Percentiles rank a stretch among this genome's conserved stretches.
These are phyloP conservation scores for Mycena belliarum DNA, from an alignment of 768 basidiomycete species.

Conservation along the genomic window DNA sequence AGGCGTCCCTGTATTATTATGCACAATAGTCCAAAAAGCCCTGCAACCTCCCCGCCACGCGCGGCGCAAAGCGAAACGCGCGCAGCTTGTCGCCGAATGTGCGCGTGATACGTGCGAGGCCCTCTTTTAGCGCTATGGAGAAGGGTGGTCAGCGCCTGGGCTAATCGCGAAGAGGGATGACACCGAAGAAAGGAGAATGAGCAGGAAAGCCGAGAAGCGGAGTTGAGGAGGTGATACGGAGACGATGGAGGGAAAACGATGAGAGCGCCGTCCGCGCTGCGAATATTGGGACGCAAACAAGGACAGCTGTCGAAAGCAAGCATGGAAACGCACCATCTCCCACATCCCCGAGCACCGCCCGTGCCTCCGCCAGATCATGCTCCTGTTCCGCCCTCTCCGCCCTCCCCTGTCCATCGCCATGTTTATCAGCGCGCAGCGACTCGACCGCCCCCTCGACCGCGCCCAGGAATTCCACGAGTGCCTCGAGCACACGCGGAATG, in stretches of 20 bases:
- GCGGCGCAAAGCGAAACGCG: constrained; percentile 80
- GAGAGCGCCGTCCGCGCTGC: no score
- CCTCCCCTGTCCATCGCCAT: constrained; percentile 29
- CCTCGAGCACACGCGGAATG: constrained; percentile 80
- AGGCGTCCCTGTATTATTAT: no score
- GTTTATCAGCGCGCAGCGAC: constrained; percentile 50
- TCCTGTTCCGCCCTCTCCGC: constrained; percentile 38
- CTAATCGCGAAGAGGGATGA: not conserved
- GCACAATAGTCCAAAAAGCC: constrained; percentile 54
- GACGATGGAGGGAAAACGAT: no score
- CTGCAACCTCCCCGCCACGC: constrained; percentile 66
- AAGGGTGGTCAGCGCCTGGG: not conserved
- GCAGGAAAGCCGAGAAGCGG: not conserved
- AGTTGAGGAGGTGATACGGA: no score
- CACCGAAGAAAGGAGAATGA: not conserved
- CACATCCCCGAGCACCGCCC: constrained; percentile 53
- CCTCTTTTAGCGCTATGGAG: constrained; percentile 61
- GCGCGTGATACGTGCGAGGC: constrained; percentile 62
- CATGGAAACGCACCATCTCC: constrained; percentile 53
- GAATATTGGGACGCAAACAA: no score
- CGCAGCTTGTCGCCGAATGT: constrained; percentile 75
- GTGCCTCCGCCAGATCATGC: constrained; percentile 55
- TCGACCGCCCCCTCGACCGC: constrained; percentile 67
- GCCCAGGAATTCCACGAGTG: constrained; percentile 63
- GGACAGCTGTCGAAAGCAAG: not conserved